A percentile compares a stretch with the other conserved stretches of the same genome.
Evolutionary conservation across 495 filamentous ascomycete species (phyloP).

Genomic region (Chaetomium tenue): DNA sequence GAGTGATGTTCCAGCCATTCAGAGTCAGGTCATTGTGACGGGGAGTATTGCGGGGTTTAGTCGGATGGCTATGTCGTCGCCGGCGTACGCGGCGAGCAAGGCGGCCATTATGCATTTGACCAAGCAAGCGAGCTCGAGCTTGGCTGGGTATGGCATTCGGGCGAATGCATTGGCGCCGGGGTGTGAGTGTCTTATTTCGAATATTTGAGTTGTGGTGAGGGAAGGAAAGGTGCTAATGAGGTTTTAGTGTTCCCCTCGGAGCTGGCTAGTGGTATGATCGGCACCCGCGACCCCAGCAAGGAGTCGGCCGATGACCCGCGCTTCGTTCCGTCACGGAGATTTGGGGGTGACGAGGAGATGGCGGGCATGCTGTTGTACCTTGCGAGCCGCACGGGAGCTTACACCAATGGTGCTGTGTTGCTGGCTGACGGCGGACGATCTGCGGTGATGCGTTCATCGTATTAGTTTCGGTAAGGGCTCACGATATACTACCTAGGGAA

Average conservation of each 20-base stretch:
- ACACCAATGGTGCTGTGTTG: slow-evolving; percentile 56
- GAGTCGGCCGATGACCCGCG: slow-evolving; percentile 29
- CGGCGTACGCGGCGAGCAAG: slow-evolving; percentile 62
- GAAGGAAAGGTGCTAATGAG: background rate
- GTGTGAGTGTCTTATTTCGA: slow-evolving; percentile 33
- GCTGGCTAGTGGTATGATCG: slow-evolving; percentile 46
- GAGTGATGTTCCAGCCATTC: slow-evolving; percentile 38
- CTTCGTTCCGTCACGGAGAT: slow-evolving; percentile 52
- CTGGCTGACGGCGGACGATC: slow-evolving; percentile 58
- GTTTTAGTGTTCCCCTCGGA: slow-evolving; percentile 55
- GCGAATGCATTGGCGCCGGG: slow-evolving; percentile 66
- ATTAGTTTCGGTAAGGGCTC: too few species aligned
- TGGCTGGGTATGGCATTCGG: slow-evolving; percentile 56
- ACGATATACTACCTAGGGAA: too few species aligned
- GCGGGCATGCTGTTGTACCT: slow-evolving; percentile 57
- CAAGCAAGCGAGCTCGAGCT: slow-evolving; percentile 56
- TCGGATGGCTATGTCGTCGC: slow-evolving; percentile 40
- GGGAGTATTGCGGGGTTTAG: slow-evolving; percentile 56
- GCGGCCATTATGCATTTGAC: slow-evolving; percentile 59
- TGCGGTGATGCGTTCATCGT: slow-evolving; percentile 43
- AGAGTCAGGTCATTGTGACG: slow-evolving; percentile 56
- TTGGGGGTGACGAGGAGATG: slow-evolving; percentile 59
- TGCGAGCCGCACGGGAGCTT: slow-evolving; percentile 56
- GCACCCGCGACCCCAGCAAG: slow-evolving; percentile 44
- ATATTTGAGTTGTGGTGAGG: slow-evolving; percentile 32